These are phyloP conservation scores for Myrica gale DNA, from an alignment of 306 rosid species.

Conservation along the genomic window DNA sequence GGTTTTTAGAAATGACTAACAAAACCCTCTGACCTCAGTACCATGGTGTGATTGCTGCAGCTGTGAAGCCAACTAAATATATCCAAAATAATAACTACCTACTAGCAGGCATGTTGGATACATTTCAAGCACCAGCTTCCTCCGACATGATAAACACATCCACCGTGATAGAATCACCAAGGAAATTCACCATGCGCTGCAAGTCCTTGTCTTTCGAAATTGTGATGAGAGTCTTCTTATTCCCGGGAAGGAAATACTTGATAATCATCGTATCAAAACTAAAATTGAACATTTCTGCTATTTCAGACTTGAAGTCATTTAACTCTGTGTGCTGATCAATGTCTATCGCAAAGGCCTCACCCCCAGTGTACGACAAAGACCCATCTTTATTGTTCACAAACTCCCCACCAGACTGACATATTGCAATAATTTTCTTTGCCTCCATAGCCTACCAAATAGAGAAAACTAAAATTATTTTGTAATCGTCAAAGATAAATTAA, in stretches of 20 bases:
- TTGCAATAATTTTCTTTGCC: conserved; percentile 75
- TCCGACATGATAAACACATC: conserved; percentile 71
- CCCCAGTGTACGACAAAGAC: conserved; percentile 69
- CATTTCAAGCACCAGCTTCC: conserved; percentile 63
- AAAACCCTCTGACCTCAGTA: conserved; percentile 4
- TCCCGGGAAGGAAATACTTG: conserved; percentile 92
- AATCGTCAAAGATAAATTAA: neutral
- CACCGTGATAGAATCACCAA: conserved; percentile 63
- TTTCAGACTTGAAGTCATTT: conserved; percentile 71
- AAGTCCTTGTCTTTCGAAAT: conserved; percentile 91
- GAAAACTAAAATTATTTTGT: neutral
- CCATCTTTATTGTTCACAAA: conserved; percentile 78
- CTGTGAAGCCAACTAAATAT: conserved; percentile 15
- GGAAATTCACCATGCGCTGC: conserved; percentile 85
- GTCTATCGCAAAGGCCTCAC: conserved; percentile 87
- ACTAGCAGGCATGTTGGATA: conserved; percentile 81
- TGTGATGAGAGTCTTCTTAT: conserved; percentile 83
- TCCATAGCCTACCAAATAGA: conserved; percentile 52
- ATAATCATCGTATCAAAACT: conserved; percentile 53
- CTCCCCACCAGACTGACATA: conserved; percentile 91
- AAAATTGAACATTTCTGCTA: conserved; percentile 72
- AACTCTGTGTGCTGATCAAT: conserved; percentile 66
- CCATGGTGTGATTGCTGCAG: conserved; percentile 25
- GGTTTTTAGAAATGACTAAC: neutral
- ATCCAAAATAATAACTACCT: conserved; percentile 50